Conservation (phyloP, 148 eudicot species). For the Rhododendron griersonianum region DNA sequence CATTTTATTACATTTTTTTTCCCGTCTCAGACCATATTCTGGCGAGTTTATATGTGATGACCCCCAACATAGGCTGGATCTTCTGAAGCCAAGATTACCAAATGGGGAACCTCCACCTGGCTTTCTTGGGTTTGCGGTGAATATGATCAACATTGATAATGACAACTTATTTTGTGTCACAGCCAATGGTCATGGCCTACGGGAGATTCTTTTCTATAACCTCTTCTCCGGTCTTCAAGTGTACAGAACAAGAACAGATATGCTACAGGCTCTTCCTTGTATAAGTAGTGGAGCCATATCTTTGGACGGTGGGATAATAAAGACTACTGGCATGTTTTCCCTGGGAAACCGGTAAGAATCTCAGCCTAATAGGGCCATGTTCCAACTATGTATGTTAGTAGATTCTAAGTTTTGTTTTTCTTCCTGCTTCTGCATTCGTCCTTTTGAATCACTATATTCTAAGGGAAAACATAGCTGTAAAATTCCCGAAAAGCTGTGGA, state of each 20-base stretch:
- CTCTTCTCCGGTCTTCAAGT: conserved; percentile 72
- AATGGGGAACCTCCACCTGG: conserved; percentile 70
- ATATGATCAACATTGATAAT: conserved; percentile 56
- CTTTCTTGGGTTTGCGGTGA: conserved; percentile 86
- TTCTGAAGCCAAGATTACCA: conserved; percentile 61
- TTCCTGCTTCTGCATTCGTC: background rate
- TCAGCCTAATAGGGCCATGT: background rate
- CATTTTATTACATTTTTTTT: background rate
- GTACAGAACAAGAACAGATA: conserved; percentile 64
- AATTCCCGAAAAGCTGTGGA: conserved; percentile 48
- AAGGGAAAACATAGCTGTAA: conserved; percentile 60
- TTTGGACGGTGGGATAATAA: conserved; percentile 79
- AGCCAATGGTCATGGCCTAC: conserved; percentile 51
- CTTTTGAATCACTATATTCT: conserved; percentile 2
- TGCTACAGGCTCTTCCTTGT: conserved; percentile 67
- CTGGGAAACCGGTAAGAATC: conserved; percentile 54
- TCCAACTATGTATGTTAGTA: background rate
- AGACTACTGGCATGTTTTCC: conserved; percentile 39
- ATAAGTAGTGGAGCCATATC: conserved; percentile 69
- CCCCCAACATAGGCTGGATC: conserved; percentile 73
- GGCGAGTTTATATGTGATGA: conserved; percentile 63
- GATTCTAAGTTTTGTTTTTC: background rate
- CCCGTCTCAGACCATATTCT: conserved; percentile 43
- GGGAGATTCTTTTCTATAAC: conserved; percentile 78
- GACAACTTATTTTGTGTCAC: conserved; percentile 43